Conservation (phyloP, 208 protist species). For the Acanthamoeba royreba region DNA sequence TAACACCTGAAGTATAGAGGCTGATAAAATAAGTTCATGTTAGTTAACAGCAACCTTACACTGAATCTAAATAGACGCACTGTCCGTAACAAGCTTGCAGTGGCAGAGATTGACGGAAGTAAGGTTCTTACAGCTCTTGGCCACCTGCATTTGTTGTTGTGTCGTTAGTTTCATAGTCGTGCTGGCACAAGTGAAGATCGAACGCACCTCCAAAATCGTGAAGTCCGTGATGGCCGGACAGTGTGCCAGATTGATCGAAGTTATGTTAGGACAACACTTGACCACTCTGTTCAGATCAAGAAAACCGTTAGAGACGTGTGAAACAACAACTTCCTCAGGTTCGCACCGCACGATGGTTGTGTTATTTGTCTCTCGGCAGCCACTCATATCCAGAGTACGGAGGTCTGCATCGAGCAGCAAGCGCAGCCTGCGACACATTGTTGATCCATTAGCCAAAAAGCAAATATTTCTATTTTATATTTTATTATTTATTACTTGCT, state of each 20-base stretch:
- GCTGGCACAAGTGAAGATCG: too few species aligned
- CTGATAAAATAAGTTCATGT: background rate
- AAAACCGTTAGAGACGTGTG: too few species aligned
- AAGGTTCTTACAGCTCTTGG: background rate
- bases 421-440: background rate
- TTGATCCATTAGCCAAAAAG: too few species aligned
- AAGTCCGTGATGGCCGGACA: constrained; percentile 1
- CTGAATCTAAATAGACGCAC: background rate
- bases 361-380: background rate
- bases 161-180: too few species aligned
- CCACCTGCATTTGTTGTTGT: too few species aligned
- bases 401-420: background rate
- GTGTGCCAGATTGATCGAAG: background rate
- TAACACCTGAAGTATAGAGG: background rate
- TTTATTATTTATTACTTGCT: too few species aligned
- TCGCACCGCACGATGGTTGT: background rate
- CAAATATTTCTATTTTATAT: too few species aligned
- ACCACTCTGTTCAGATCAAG: background rate
- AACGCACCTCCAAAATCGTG: background rate
- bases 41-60: background rate
- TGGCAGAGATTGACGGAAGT: background rate
- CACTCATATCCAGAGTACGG: constrained; percentile 17
- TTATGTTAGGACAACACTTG: background rate
- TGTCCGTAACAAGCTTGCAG: background rate
- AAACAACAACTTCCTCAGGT: too few species aligned